phyloP scores from a whole-genome alignment of 1,284 basidiomycete genomes.

The Puccinia triticina region DNA sequence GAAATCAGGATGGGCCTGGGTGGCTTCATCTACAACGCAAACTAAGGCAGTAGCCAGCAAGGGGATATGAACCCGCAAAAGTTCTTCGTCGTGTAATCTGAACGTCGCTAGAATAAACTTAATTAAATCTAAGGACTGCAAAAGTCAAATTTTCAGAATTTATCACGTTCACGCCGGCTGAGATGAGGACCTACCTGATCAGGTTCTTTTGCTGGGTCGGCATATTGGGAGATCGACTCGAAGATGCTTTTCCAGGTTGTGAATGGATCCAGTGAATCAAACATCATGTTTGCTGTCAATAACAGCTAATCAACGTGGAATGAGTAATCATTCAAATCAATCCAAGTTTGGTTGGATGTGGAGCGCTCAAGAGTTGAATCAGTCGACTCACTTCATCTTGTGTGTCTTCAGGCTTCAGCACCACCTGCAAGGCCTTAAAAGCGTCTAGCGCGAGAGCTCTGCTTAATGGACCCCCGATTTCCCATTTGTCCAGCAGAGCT shows the following conservation, averaged over 20 bases:
- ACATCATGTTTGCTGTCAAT: constrained; percentile 84
- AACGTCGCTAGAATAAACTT: constrained; percentile 74
- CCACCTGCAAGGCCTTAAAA: constrained; percentile 71
- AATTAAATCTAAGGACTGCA: constrained; percentile 60
- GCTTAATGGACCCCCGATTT: constrained; percentile 82
- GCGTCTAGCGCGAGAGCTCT: constrained; percentile 77
- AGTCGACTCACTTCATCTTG: constrained; percentile 68
- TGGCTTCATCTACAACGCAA: constrained; percentile 67
- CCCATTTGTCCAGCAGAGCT: constrained; percentile 93
- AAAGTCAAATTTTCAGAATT: constrained; percentile 64
- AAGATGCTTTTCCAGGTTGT: constrained; percentile 82
- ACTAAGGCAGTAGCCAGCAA: constrained; percentile 71
- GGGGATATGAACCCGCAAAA: constrained; percentile 76
- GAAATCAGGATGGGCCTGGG: constrained; percentile 55
- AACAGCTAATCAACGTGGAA: constrained; percentile 65
- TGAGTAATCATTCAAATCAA: neutral
- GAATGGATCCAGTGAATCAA: constrained; percentile 87
- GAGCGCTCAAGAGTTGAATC: neutral
- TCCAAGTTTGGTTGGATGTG: constrained; percentile 14
- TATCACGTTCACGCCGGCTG: neutral
- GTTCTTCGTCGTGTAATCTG: constrained; percentile 77
- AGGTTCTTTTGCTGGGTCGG: constrained; percentile 53
- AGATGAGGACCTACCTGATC: constrained; percentile 63
- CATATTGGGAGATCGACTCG: constrained; percentile 61
- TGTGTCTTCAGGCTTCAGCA: constrained; percentile 66